phyloP scores from a whole-genome alignment of 805 yeast species.

The Candida chauliodis region DNA sequence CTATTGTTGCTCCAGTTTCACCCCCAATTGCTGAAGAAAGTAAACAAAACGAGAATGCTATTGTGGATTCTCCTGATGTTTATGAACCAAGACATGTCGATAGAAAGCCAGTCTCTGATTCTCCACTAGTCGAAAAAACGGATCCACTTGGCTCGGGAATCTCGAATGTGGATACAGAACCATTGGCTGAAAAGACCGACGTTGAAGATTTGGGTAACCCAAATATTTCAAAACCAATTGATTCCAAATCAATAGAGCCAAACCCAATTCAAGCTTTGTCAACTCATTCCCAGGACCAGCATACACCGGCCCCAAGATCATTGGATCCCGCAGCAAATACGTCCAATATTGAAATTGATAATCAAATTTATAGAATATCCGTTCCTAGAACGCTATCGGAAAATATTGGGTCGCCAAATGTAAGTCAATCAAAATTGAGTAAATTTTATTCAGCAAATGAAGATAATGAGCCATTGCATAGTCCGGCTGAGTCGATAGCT shows the following conservation, averaged over 20 bases:
- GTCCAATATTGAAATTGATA: neutral
- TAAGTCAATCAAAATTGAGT: neutral
- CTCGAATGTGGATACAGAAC: neutral
- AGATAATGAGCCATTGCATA: neutral
- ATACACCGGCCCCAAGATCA: neutral
- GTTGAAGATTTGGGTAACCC: neutral
- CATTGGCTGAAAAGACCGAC: neutral
- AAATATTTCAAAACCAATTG: constrained; percentile 2
- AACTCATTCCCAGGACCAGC: neutral
- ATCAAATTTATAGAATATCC: constrained; percentile 5
- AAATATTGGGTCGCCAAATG: neutral
- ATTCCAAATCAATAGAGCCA: neutral
- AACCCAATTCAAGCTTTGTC: neutral
- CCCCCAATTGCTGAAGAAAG: constrained; percentile 1
- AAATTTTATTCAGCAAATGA: constrained; percentile 1
- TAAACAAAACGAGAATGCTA: neutral
- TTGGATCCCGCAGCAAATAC: neutral
- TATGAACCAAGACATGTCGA: too few species aligned
- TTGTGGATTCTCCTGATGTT: neutral
- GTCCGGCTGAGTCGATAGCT: constrained; percentile 3
- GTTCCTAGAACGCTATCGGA: constrained; percentile 1
- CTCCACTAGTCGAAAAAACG: neutral
- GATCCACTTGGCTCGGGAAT: neutral
- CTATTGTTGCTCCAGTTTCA: neutral
- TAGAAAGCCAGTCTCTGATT: constrained; percentile 1